A percentile compares a stretch with the other conserved stretches of the same genome.
Evolutionary conservation across 345 rosid genomes (phyloP).

Genomic region (Gossypium rotundifolium): DNA sequence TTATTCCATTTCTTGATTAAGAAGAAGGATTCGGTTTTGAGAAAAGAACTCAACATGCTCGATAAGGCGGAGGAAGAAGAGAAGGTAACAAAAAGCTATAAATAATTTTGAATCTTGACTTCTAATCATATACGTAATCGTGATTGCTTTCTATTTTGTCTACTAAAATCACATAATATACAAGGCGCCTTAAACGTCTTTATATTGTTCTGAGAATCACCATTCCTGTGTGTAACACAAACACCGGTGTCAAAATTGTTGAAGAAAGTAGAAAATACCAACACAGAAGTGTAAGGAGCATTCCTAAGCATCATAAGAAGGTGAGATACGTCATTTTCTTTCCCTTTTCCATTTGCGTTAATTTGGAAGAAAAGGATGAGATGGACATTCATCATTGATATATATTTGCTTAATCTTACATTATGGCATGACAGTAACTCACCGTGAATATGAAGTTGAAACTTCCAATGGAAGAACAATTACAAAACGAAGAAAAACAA

Average conservation of each 20-base stretch:
- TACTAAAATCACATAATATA: constrained; percentile 36
- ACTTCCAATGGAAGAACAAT: constrained; percentile 51
- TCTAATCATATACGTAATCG: background rate
- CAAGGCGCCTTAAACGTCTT: background rate
- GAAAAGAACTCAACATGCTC: constrained; percentile 34
- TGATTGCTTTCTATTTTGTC: constrained; percentile 4
- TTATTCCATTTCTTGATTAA: constrained; percentile 54
- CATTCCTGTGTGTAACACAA: constrained; percentile 35
- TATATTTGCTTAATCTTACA: constrained; percentile 3
- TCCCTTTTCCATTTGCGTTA: background rate
- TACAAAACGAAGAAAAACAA: constrained; percentile 65
- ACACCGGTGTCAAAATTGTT: constrained; percentile 58
- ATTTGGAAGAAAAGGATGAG: background rate
- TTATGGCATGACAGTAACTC: constrained; percentile 42
- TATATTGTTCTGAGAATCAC: constrained; percentile 42
- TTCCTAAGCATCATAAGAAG: constrained; percentile 72
- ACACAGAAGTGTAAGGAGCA: constrained; percentile 38
- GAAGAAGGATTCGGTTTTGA: constrained; percentile 42
- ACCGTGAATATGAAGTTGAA: constrained; percentile 71
- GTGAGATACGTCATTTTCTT: constrained; percentile 21
- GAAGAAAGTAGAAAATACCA: constrained; percentile 44
- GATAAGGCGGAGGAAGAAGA: constrained; percentile 34
- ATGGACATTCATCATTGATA: background rate
- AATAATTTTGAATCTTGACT: constrained; percentile 1
- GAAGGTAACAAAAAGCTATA: constrained; percentile 31